Percentiles rank a stretch among this genome's conserved stretches.
phyloP scores from a whole-genome alignment of 2,329 filamentous ascomycete genomes.

The Fusarium pseudonygamai region DNA sequence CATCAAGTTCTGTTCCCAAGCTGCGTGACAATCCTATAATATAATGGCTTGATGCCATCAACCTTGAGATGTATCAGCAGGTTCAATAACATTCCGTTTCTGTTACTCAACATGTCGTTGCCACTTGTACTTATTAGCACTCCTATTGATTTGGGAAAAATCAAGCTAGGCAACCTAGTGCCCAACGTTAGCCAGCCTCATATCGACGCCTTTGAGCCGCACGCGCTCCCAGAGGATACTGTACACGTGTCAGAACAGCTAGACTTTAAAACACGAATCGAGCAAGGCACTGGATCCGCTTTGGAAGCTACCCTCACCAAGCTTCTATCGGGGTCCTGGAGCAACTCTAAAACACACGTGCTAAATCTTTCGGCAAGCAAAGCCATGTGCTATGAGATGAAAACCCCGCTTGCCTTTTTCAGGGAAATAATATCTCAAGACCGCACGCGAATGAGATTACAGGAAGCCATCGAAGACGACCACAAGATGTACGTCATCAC shows the following conservation, averaged over 20 bases:
- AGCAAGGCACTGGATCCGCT: rapidly evolving
- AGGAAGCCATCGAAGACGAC: background rate
- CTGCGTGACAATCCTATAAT: too few relatives aligned
- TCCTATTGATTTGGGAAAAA: background rate
- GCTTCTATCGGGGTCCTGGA: background rate
- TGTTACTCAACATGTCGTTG: background rate
- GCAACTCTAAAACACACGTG: rapidly evolving
- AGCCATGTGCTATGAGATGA: background rate
- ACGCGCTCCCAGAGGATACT: rapidly evolving
- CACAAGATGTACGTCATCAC: background rate
- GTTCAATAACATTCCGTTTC: too few relatives aligned
- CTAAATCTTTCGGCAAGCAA: background rate
- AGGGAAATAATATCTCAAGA: background rate
- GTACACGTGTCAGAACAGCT: background rate
- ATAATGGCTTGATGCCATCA: too few relatives aligned
- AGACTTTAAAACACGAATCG: background rate
- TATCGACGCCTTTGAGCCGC: background rate
- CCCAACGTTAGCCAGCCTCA: background rate
- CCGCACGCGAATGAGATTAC: background rate
- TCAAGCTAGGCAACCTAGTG: background rate
- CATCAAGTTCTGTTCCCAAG: too few relatives aligned
- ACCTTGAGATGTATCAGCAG: too few relatives aligned
- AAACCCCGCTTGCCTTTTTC: background rate
- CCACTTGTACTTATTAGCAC: background rate
- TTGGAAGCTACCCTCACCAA: rapidly evolving